Evolutionary conservation across 768 basidiomycete species (phyloP), one percentile per base, ranked within the genome.

Genomic region (Mycena chlorophos): DNA sequence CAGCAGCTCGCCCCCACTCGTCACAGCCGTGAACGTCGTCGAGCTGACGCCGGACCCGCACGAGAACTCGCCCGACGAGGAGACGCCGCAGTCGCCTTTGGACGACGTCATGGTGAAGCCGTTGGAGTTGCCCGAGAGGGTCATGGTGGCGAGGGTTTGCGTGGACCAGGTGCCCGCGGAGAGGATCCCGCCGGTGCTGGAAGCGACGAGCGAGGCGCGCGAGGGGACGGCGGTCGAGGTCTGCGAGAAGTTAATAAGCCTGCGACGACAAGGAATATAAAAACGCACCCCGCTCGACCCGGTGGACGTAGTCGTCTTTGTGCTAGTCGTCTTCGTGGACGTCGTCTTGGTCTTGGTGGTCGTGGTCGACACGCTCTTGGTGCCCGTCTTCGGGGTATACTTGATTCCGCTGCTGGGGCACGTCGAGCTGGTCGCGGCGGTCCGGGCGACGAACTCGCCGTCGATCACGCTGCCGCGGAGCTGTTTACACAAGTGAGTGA

Each of bases 71-170:
- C 80, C 78, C 43, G 68, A 63, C 43, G 68, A 63, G 19, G 73
- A 74, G 34, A 85, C 76, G 17, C 77, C 80, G 63, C 84, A 86
- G 49, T 66, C 71, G 14, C 85, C 85, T 66, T 85, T 85, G 12
- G 80, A 82, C 22, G 82, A 82, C 23, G 73, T 73, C 72, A 86
- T 73, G 10, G 81, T 84, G 70, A 85, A 84, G 61, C 78, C 76
- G 6, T 73, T 72, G 22, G 74, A 61, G 17, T 75, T 70, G 28
- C 82, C 81, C 6, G 78, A 74, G 26, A 81, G 56, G 1, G 78
- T 79, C 62, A 77, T 80, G 2, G 83, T 84, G 13, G 82, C 84
- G 29, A 78, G 71, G 6, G 83, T 84, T 66, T 85, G 84, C 10
- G 79, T 80, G 6, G 81, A 83, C 82, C 82, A 85, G 13, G 81